Percentiles rank a stretch among this genome's conserved stretches.
These are phyloP conservation scores for Beauveria caledonica DNA, from an alignment of 2,329 filamentous ascomycete species.

Conservation along the genomic window DNA sequence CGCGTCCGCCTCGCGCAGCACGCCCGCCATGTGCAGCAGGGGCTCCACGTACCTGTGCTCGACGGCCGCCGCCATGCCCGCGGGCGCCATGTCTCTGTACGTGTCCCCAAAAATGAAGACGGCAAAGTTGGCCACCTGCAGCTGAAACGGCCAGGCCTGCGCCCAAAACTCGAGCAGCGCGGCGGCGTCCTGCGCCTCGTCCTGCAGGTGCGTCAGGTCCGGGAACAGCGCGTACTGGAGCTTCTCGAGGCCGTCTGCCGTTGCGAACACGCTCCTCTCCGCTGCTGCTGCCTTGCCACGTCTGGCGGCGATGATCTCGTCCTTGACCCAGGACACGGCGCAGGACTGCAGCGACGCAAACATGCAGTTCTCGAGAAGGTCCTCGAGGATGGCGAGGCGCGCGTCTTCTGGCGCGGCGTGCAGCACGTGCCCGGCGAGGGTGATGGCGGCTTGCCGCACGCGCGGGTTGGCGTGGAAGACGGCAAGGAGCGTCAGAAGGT, in stretches of 20 bases:
- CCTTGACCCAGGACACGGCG: conserved; percentile 55
- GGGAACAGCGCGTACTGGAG: conserved; percentile 57
- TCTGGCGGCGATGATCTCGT: conserved; percentile 46
- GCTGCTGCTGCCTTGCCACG: conserved; percentile 22
- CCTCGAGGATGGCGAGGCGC: conserved; percentile 53
- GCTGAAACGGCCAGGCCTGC: conserved; percentile 44
- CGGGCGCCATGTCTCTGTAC: conserved; percentile 42
- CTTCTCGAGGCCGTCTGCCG: conserved; percentile 46
- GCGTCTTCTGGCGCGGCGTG: conserved; percentile 52
- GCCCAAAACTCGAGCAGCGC: conserved; percentile 44
- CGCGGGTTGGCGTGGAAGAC: conserved; percentile 48
- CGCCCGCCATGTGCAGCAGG: conserved; percentile 35
- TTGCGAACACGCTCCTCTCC: conserved; percentile 35
- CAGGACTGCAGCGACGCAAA: conserved; percentile 55
- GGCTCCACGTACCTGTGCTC: conserved; percentile 52
- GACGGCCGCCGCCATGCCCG: conserved; percentile 48
- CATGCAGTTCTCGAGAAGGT: conserved; percentile 57
- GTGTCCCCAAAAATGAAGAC: conserved; percentile 44
- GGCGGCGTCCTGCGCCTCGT: conserved; percentile 26
- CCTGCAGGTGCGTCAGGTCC: conserved; percentile 39
- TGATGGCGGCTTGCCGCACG: conserved; percentile 46
- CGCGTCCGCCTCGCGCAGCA: conserved; percentile 24
- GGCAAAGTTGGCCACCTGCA: conserved; percentile 54
- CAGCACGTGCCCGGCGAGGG: conserved; percentile 44
- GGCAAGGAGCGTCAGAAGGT: conserved; percentile 47